These are phyloP conservation scores for Hypoxylon fragiforme DNA, from an alignment of 495 filamentous ascomycete genomes.

Conservation along the genomic window DNA sequence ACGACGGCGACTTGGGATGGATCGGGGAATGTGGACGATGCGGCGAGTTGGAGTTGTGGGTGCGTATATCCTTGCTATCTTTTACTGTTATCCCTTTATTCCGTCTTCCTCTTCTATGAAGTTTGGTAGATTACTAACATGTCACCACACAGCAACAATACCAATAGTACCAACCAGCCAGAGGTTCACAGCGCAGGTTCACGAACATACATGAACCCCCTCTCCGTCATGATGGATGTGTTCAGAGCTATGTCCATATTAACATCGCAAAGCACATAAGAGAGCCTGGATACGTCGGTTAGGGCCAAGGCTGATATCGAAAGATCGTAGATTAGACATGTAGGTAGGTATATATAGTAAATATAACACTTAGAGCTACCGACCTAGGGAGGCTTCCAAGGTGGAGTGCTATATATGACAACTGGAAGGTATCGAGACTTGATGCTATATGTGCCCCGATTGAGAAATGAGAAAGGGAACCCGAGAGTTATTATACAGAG, in stretches of 20 bases:
- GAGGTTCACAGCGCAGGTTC: slow-evolving; percentile 3
- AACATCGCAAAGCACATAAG: neutral
- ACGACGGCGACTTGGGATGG: slow-evolving; percentile 34
- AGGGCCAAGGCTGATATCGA: too few relatives aligned
- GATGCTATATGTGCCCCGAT: too few relatives aligned
- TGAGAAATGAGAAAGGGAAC: neutral
- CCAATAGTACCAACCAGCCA: neutral
- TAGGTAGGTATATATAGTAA: too few relatives aligned
- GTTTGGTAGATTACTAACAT: slow-evolving; percentile 1
- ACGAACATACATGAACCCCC: slow-evolving; percentile 22
- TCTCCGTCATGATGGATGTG: slow-evolving; percentile 16
- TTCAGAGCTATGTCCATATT: slow-evolving; percentile 10
- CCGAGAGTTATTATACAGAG: too few relatives aligned
- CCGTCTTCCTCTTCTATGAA: neutral
- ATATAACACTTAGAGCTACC: too few relatives aligned
- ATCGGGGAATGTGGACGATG: slow-evolving; percentile 22
- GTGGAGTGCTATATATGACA: too few relatives aligned
- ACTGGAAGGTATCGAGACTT: too few relatives aligned
- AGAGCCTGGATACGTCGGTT: too few relatives aligned
- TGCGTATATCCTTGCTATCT: slow-evolving; percentile 25
- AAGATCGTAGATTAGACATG: too few relatives aligned
- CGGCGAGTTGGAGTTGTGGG: slow-evolving; percentile 37
- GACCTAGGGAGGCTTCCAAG: too few relatives aligned
- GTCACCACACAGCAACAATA: neutral
- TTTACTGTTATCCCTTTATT: neutral